Evolutionary conservation across 2,329 filamentous ascomycete species (phyloP), one percentile per base, ranked within the genome.

Genomic region (Alternaria ethzedia): DNA sequence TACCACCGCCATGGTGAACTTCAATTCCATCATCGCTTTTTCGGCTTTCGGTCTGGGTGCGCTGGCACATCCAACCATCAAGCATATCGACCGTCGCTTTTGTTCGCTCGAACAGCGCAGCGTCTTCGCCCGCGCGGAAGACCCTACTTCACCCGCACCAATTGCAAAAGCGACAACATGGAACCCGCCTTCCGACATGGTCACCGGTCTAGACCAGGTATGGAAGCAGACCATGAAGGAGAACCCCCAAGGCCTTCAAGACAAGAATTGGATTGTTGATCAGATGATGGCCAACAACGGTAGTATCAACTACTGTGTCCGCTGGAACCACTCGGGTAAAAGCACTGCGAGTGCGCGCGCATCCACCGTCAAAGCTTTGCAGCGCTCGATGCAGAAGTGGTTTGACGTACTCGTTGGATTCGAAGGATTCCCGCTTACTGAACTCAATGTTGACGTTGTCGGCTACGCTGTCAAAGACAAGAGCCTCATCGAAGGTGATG

Each of bases 371-470:
- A 59, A 70, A 10, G 78, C 78, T 1, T 69, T 82, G 3, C 75
- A 81, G 54, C 69, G 69, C 21, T 76, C 76, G 6, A 73, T 82
- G 69, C 70, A 79, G 56, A 79, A 79, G 61, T 84, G 82, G 82
- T 81, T 82, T 58, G 81, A 82, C 61, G 79, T 80, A 62, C 75
- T 84, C 20, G 79, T 80, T 15, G 82, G 82, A 28, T 84, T 79
- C 46, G 82, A 83, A 45, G 81, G 80, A 56, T 84, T 83, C 71
- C 82, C 83, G 2, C 81, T 79, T 41, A 71, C 70, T 57, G 72
- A 77, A 9, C 68, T 84, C 45, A 75, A 80, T 32, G 75, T 80
- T n/a, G 72, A 78, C 47, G 80, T 84, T 12, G 80, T 83, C 28
- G 82, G 81, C 25, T 84, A 81, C 74, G 82, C 82, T 2, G 81